phyloP scores from a whole-genome alignment of 2,329 filamentous ascomycete species.

The Arthrobotrys megalospora region DNA sequence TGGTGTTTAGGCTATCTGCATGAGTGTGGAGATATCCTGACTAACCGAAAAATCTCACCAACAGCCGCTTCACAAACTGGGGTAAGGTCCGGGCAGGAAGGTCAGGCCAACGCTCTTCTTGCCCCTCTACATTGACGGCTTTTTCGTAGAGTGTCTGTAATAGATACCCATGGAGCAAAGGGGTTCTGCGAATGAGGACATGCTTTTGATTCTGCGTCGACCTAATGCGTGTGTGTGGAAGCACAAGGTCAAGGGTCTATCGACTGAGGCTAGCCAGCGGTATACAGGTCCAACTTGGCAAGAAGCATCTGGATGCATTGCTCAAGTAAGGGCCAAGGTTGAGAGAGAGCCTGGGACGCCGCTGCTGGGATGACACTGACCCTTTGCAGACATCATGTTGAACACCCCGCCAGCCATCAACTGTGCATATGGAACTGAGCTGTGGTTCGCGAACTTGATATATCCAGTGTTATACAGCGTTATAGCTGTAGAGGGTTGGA shows the following conservation, averaged over 20 bases:
- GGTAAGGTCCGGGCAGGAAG: conserved; percentile 36
- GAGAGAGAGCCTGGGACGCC: conserved; percentile 14
- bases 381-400: not conserved
- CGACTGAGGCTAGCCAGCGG: conserved; percentile 17
- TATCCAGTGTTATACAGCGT: not conserved
- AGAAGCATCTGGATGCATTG: conserved; percentile 27
- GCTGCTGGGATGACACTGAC: conserved; percentile 29
- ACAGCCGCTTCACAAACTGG: conserved; percentile 54
- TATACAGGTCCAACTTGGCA: conserved; percentile 4
- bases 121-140: conserved; percentile 14
- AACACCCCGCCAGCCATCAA: not conserved
- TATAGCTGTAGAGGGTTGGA: not conserved
- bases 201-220: conserved; percentile 9
- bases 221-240: conserved; percentile 58
- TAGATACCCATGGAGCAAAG: conserved; percentile 37
- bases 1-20: conserved; percentile 55
- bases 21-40: conserved; percentile 59
- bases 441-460: conserved; percentile 19
- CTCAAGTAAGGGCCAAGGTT: conserved; percentile 23
- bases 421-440: not conserved
- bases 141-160: conserved; percentile 23
- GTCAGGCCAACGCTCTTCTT: conserved; percentile 29
- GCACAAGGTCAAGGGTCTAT: conserved; percentile 50
- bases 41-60: conserved; percentile 55
- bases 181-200: conserved; percentile 24